Evolutionary conservation across 345 rosid genomes (phyloP).

Genomic region (Turnera subulata): DNA sequence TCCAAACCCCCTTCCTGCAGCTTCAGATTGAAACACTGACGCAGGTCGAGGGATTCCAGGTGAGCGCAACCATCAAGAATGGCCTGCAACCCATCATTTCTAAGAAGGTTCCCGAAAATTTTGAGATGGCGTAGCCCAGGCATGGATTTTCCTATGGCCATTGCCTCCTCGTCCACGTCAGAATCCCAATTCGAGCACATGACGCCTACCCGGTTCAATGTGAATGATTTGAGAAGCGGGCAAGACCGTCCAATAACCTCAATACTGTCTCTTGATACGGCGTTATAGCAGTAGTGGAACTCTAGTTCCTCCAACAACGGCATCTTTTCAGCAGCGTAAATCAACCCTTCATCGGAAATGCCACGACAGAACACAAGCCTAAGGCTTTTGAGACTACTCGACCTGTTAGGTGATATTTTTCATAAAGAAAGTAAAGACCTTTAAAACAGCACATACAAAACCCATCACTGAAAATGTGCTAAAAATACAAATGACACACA

Average conservation of each 20-base stretch:
- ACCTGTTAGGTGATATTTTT: constrained; percentile 35
- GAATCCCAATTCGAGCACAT: too few species aligned
- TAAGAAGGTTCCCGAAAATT: constrained; percentile 47
- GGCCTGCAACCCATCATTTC: constrained; percentile 52
- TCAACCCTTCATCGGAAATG: constrained; percentile 41
- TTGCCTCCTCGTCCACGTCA: constrained; percentile 57
- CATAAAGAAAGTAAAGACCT: too few species aligned
- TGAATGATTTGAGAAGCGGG: too few species aligned
- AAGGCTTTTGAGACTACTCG: constrained; percentile 43
- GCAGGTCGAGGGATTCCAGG: constrained; percentile 66
- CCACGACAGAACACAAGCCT: constrained; percentile 27
- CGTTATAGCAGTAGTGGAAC: too few species aligned
- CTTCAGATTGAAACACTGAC: constrained; percentile 50
- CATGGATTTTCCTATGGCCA: constrained; percentile 61
- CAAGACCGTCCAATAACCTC: constrained; percentile 33
- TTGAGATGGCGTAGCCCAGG: constrained; percentile 45
- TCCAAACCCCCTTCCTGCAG: constrained; percentile 40
- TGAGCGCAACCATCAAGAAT: constrained; percentile 58
- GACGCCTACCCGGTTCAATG: too few species aligned
- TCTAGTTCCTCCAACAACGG: constrained; percentile 62
- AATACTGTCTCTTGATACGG: constrained; percentile 26
- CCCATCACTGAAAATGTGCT: too few species aligned
- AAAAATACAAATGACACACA: too few species aligned
- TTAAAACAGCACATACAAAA: too few species aligned
- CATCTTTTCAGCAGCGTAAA: constrained; percentile 36